Evolutionary conservation across 129 eudicot species (phyloP), one percentile per base, ranked within the genome.

Genomic region (Tagetes patula): DNA sequence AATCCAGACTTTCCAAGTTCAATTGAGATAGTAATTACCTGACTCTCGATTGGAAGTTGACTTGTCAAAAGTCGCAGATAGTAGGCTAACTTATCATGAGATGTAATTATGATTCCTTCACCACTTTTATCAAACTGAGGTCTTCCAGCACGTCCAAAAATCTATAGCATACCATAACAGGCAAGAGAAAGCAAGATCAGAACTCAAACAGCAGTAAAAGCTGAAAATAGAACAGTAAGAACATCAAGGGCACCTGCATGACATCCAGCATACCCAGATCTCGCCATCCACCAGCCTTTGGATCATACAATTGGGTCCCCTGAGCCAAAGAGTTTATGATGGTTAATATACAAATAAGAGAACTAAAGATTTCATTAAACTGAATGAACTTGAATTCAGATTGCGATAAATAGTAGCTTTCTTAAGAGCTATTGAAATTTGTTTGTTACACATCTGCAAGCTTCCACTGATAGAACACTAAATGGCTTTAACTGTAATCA

Each of bases 261-360:
- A 95, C 99, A 75, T 95, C 99, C 73, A 95, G 99, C 99, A 95
- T 95, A 71, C 99, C 97, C 66, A 95, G 75, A 82, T 95, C 99
- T 77, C 94, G 85, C 99, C 97, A 95, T 58, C 99, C 99, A 83
- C 99, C 99, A 83, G 97, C 99, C 82, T 95, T 95, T 48, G 99
- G 90, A 83, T 95, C 97, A 84, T 95, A 95, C 65, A 95, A 78
- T 73, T 95, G 96, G 66, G 99, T 95, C 72, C 99, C 99, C 99
- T 95, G 84, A 52, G 63, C 40, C 54, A 65, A 73, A 34, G 84
- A 56, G 37, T 56, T 80, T 61, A 75, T 38, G 68, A 62, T 52
- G 48, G 64, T 78, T 42, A 56, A 43, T 78, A 31, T 67, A 68
- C 53, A 79, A n/a, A 58, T 48, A 69, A 72, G 52, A 58, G 39